phyloP scores from a whole-genome alignment of 106 monocot species.

The Apostasia shenzhenica region DNA sequence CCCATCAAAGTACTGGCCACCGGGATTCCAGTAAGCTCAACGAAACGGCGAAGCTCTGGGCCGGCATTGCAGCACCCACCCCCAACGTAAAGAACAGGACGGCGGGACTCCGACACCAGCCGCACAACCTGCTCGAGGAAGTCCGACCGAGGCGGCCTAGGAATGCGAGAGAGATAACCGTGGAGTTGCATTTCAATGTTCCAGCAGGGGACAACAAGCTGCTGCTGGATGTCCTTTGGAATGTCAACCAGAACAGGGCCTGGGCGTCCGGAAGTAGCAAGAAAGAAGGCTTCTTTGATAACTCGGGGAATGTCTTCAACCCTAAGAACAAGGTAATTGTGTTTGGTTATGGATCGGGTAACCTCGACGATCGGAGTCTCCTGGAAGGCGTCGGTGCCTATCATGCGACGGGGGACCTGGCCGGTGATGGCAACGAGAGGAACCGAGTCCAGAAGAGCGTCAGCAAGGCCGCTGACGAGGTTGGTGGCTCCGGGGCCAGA shows the following conservation, averaged over 20 bases:
- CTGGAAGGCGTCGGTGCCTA: conserved; percentile 89
- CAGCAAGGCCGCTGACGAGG: conserved; percentile 71
- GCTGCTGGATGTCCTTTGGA: conserved; percentile 84
- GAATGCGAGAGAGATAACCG: conserved; percentile 59
- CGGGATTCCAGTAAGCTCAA: conserved; percentile 66
- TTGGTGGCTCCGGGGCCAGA: conserved; percentile 90
- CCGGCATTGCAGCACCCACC: conserved; percentile 57
- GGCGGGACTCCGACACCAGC: conserved; percentile 40
- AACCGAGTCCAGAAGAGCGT: conserved; percentile 77
- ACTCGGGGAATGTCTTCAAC: conserved; percentile 70
- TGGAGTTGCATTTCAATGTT: conserved; percentile 26
- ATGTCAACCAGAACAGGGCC: conserved; percentile 87
- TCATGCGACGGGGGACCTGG: conserved; percentile 90
- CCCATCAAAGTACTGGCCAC: conserved; percentile 85
- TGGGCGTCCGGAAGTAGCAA: conserved; percentile 65
- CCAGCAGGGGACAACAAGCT: conserved; percentile 58
- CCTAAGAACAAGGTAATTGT: conserved; percentile 68
- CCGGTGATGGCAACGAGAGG: conserved; percentile 85
- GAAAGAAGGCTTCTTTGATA: conserved; percentile 63
- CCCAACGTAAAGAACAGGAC: conserved; percentile 70
- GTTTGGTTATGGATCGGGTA: conserved; percentile 77
- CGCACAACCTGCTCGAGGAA: conserved; percentile 49
- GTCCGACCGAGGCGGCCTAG: conserved; percentile 27
- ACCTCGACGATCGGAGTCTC: conserved; percentile 91
- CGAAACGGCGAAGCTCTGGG: conserved; percentile 51